These are phyloP conservation scores for Orbilia oligospora DNA, from an alignment of 2,329 filamentous ascomycete species.

Conservation along the genomic window DNA sequence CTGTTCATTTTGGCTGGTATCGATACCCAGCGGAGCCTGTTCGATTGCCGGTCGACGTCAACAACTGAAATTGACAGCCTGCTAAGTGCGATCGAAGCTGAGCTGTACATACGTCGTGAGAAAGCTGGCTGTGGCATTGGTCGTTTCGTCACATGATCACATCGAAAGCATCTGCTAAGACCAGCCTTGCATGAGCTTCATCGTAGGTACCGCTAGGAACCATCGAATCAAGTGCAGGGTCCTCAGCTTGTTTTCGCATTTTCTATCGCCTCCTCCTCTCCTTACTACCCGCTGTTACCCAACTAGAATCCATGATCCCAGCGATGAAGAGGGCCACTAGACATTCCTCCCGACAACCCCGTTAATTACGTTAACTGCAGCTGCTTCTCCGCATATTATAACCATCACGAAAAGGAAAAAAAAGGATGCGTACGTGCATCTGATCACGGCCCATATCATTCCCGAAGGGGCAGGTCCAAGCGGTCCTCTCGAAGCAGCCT, in stretches of 20 bases:
- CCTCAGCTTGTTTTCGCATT: background rate
- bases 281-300: conserved; percentile 1
- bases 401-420: conserved; percentile 34
- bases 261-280: background rate
- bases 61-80: background rate
- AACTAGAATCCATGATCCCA: conserved; percentile 33
- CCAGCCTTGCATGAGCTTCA: background rate
- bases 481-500: conserved; percentile 19
- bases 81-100: no score
- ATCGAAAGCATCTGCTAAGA: conserved; percentile 17
- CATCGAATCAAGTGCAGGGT: background rate
- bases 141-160: conserved; percentile 26
- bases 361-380: background rate
- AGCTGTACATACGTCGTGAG: no score
- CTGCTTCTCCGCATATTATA: conserved; percentile 14
- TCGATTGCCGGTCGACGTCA: background rate
- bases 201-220: no score
- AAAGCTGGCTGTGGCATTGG: conserved; percentile 10
- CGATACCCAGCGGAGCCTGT: no score
- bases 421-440: conserved; percentile 59
- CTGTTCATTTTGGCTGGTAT: no score
- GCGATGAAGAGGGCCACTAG: conserved; percentile 13
- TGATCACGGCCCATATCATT: conserved; percentile 30
- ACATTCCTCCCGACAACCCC: conserved; percentile 29
- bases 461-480: conserved; percentile 46